Conservation (phyloP, 2,329 filamentous ascomycete species). For the Xylariomycetidae sp. region DNA sequence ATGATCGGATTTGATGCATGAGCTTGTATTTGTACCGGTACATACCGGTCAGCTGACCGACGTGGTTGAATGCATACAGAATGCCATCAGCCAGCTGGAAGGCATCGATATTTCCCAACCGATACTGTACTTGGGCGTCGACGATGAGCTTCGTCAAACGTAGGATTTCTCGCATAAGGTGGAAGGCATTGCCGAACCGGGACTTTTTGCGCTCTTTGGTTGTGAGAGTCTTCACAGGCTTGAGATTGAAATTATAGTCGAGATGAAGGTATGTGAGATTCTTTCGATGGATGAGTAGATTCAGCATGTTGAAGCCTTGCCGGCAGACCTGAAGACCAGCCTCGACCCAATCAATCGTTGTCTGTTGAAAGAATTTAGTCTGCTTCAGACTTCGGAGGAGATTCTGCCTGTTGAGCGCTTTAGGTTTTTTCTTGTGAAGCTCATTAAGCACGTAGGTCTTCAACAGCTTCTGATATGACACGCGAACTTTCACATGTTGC, state of each 20-base stretch:
- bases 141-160: constrained; percentile 96
- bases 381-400: constrained; percentile 84
- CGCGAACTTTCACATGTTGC: constrained; percentile 93
- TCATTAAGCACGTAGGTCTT: constrained; percentile 97
- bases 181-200: constrained; percentile 97
- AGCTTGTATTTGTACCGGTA: constrained; percentile 99
- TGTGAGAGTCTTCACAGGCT: constrained; percentile 96
- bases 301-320: constrained; percentile 99
- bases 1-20: constrained; percentile 99
- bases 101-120: constrained; percentile 94
- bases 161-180: constrained; percentile 96
- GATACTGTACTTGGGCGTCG: constrained; percentile 96
- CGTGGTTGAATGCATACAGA: constrained; percentile 98
- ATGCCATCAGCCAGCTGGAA: constrained; percentile 99
- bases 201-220: constrained; percentile 99
- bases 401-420: constrained; percentile 93
- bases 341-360: constrained; percentile 98
- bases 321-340: constrained; percentile 96
- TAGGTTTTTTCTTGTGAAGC: constrained; percentile 90
- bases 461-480: constrained; percentile 96
- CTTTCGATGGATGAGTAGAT: constrained; percentile 94
- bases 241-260: constrained; percentile 99
- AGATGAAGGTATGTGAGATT: constrained; percentile 97
- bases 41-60: constrained; percentile 97
- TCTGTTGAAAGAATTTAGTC: constrained; percentile 99